Base-by-base conservation (phyloP, 1,139 yeast genomes). In the Yamadazyma dushanensis region DNA sequence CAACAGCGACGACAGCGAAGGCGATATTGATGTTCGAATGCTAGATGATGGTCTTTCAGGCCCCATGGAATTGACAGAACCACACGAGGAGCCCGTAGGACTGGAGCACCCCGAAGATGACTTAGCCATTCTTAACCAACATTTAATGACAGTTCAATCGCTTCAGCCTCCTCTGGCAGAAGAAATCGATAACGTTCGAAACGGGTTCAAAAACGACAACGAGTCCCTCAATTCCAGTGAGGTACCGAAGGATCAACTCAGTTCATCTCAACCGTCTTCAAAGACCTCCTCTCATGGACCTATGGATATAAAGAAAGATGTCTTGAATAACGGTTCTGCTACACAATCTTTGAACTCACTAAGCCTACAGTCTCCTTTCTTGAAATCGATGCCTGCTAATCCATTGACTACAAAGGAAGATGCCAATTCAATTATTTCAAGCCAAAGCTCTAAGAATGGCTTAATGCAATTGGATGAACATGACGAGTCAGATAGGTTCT, bases 361-460 rank as follows among this genome's bases (percentile, higher is more conserved):
- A 10, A 54, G 66, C 4, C 50, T 69, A 11, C 70, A 64, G 40
- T 61, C 71, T 3, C 65, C 71, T 8, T 64, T 66, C 37, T 36
- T 61, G 29, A 78, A 78, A 46, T 63, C 81, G 3, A 55, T 69
- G 0, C 83, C 83, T 0, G 83, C 84, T 0, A 63, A 73, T 41
- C 84, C 86, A 0, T 73, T 67, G 32, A 76, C 81, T 2, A 79
- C 85, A 0, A 70, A 56, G 36, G 71, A 76, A 29, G 83, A 78
- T 46, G 76, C 75, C 10, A 64, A 49, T 37, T 64, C 71, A n/a
- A 52, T 64, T 15, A 53, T 67, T 6, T 65, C 73, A 10, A 63
- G 56, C 38, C 74, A 69, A 26, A 46, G 48, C 34, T 36, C 38
- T 4, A 40, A 36, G 17, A 45, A 45, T 34, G 50, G 44, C 2